Percentiles rank a stretch among this genome's conserved stretches.
These are phyloP conservation scores for Sorghum bicolor DNA, from an alignment of 176 grass and related monocot species.

Conservation along the genomic window DNA sequence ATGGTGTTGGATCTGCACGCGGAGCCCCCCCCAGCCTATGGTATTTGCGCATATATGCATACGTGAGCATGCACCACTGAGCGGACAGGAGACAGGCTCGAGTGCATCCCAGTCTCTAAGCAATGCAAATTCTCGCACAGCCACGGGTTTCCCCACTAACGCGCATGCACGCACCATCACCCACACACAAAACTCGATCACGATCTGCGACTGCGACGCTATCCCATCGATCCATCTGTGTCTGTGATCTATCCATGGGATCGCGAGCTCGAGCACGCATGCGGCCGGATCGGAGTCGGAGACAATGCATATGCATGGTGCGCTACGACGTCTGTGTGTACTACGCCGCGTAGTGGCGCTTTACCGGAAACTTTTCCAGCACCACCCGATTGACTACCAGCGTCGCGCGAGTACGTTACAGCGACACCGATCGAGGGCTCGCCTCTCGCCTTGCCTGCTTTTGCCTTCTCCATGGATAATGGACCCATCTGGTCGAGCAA, in stretches of 20 bases:
- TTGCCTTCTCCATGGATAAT: too few species aligned
- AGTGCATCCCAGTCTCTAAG: not conserved
- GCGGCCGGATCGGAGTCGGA: not conserved
- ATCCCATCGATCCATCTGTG: not conserved
- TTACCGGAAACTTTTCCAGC: constrained; percentile 10
- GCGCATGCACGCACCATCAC: not conserved
- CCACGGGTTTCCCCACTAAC: constrained; percentile 6
- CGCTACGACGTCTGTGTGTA: not conserved
- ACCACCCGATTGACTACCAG: not conserved
- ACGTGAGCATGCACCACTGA: not conserved
- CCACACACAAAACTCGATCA: not conserved
- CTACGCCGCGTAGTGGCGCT: not conserved
- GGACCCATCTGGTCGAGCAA: not conserved
- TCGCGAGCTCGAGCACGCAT: not conserved
- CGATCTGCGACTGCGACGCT: not conserved
- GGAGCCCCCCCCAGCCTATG: not conserved
- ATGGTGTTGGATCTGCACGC: not conserved
- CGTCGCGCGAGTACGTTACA: not conserved
- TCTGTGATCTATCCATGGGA: not conserved
- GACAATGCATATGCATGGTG: not conserved
- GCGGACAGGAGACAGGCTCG: not conserved
- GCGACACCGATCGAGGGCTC: not conserved
- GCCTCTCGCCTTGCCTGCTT: not conserved
- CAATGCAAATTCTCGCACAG: not conserved
- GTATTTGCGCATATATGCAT: not conserved